Evolutionary conservation across 1,284 basidiomycete genomes (phyloP).

Genomic region (Sanguinoderma infundibulare): DNA sequence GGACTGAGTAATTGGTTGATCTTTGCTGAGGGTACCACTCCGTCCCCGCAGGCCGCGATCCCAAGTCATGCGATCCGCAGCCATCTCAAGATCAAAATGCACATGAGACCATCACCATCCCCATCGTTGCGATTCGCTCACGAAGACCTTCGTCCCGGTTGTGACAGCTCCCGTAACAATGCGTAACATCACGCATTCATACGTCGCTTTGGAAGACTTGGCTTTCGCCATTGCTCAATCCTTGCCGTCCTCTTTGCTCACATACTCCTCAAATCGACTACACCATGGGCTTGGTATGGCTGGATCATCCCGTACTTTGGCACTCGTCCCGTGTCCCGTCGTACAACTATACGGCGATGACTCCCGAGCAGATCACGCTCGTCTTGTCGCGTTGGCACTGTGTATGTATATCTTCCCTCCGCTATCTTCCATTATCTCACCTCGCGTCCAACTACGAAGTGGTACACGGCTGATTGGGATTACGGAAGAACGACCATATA

Average conservation of each 20-base stretch:
- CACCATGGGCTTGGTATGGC: constrained; percentile 27
- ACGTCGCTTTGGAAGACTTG: not conserved
- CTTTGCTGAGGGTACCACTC: too few relatives aligned
- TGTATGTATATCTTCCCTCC: constrained; percentile 22
- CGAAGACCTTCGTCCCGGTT: not conserved
- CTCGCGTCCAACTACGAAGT: constrained; percentile 25
- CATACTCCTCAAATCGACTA: not conserved
- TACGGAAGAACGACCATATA: constrained; percentile 37
- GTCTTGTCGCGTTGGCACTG: constrained; percentile 23
- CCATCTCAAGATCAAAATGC: not conserved
- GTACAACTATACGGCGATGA: constrained; percentile 29
- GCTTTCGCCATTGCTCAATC: not conserved
- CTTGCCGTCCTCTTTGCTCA: not conserved
- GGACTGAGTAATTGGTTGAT: too few relatives aligned
- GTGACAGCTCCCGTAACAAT: not conserved
- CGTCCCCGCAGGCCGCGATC: too few relatives aligned
- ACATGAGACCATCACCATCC: too few relatives aligned
- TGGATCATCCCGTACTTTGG: constrained; percentile 34
- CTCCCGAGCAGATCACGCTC: constrained; percentile 25
- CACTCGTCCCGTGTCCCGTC: constrained; percentile 29
- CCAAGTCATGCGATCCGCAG: not conserved
- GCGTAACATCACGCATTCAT: not conserved
- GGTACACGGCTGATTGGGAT: constrained; percentile 39
- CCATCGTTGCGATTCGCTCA: not conserved
- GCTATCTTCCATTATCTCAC: too few relatives aligned